These are phyloP conservation scores for Aspergillus terreus DNA, from an alignment of 2,329 filamentous ascomycete genomes.

Conservation along the genomic window DNA sequence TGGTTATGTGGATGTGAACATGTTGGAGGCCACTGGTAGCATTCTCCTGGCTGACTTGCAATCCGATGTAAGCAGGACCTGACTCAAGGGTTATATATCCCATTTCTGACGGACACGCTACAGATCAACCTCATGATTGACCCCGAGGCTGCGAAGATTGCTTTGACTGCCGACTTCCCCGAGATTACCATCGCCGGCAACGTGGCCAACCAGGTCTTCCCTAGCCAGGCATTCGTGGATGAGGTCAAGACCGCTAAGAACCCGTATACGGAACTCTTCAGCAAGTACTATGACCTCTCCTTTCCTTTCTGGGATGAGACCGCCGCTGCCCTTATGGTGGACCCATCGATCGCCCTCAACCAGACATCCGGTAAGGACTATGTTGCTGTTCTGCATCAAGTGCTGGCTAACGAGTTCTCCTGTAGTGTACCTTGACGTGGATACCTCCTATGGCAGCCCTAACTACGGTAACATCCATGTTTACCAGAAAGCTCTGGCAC, in stretches of 20 bases:
- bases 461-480: constrained; percentile 44
- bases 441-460: constrained; percentile 38
- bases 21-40: constrained; percentile 29
- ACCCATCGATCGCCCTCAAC: constrained; percentile 37
- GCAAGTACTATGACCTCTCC: constrained; percentile 35
- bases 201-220: constrained; percentile 45
- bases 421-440: constrained; percentile 42
- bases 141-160: constrained; percentile 50
- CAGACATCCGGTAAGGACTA: constrained; percentile 25
- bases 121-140: constrained; percentile 51
- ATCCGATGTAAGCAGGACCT: constrained; percentile 21
- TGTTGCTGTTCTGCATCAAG: constrained; percentile 1
- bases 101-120: constrained; percentile 23
- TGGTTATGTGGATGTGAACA: constrained; percentile 44
- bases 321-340: constrained; percentile 37
- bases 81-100: constrained; percentile 9
- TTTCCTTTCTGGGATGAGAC: constrained; percentile 49
- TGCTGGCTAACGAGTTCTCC: neutral
- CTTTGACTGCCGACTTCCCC: constrained; percentile 46
- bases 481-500: constrained; percentile 40
- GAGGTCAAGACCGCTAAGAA: constrained; percentile 36
- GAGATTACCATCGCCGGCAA: constrained; percentile 46
- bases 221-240: constrained; percentile 37
- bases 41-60: constrained; percentile 24
- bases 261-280: constrained; percentile 37